Base-by-base conservation (phyloP, 495 filamentous ascomycete genomes). In the Haplographium delicatum region DNA sequence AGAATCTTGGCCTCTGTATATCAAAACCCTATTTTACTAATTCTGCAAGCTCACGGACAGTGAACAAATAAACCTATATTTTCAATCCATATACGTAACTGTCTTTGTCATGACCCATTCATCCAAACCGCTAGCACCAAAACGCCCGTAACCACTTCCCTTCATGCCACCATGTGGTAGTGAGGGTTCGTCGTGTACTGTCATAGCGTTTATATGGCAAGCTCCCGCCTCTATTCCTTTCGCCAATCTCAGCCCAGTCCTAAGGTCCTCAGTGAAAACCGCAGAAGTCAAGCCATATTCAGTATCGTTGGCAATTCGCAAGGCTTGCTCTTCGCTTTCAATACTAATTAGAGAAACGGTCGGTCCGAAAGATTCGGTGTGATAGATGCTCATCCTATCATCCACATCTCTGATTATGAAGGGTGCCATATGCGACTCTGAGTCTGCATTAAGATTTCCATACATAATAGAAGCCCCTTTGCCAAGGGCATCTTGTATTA, bases 31-130 rank as follows among this genome's bases (percentile, higher is more conserved):
- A n/a, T n/a, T n/a, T n/a, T n/a, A n/a, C n/a, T n/a, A n/a, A n/a
- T n/a, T n/a, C n/a, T n/a, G n/a, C n/a, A n/a, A n/a, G n/a, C n/a
- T n/a, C n/a, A n/a, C n/a, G n/a, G n/a, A n/a, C n/a, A n/a, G n/a
- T n/a, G n/a, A n/a, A n/a, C n/a, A n/a, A n/a, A n/a, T n/a, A n/a
- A n/a, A n/a, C n/a, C n/a, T n/a, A n/a, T n/a, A n/a, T n/a, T 18
- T 79, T 16, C 18, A 35, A n/a, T 35, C 33, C 13, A 15, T 35
- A 16, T 35, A 94, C 4, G 88, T 94, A 2, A 95, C 74, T 1
- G 82, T 88, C 79, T 95, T 95, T 23, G 80, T 81, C 65, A 80
- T 76, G 64, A 91, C 62, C 73, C 88, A 96, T 70, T 96, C 90
- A 27, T 85, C 62, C 48, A 80, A 30, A 3, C 75, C 75, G 10